Evolutionary conservation across 2,329 filamentous ascomycete genomes (phyloP).

Genomic region (Graphiopsis chlorocephala): DNA sequence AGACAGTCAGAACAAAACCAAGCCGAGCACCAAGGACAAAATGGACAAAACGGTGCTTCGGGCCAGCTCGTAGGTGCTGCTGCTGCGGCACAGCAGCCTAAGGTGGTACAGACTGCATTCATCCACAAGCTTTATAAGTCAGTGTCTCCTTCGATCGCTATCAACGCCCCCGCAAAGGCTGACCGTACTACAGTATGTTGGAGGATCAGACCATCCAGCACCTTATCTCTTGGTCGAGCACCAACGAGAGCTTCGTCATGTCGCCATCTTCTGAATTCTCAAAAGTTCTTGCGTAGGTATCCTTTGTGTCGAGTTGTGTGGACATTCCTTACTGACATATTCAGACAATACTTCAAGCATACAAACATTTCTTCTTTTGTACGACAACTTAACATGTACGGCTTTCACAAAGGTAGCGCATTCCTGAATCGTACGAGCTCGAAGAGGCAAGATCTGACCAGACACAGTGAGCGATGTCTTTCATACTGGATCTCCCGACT

Average conservation of each 20-base stretch:
- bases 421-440: too few species aligned
- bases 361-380: constrained; percentile 99
- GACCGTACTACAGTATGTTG: constrained; percentile 69
- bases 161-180: constrained; percentile 26
- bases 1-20: constrained; percentile 24
- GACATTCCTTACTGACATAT: neutral
- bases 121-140: constrained; percentile 99
- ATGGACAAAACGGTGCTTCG: constrained; percentile 11
- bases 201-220: constrained; percentile 92
- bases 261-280: constrained; percentile 96
- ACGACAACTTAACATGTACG: constrained; percentile 97
- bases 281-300: constrained; percentile 88
- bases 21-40: constrained; percentile 12
- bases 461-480: constrained; percentile 90
- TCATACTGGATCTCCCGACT: constrained; percentile 89
- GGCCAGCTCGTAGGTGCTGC: constrained; percentile 53
- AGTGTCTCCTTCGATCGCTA: constrained; percentile 34
- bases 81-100: constrained; percentile 83
- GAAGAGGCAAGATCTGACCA: neutral
- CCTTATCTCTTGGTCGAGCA: constrained; percentile 91
- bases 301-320: neutral
- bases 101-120: constrained; percentile 97
- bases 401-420: constrained; percentile 88
- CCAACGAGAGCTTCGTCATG: constrained; percentile 98
- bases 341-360: constrained; percentile 98